Evolutionary conservation across 2,329 filamentous ascomycete species (phyloP), one percentile per base, ranked within the genome.

Genomic region (Colletotrichum siamense): DNA sequence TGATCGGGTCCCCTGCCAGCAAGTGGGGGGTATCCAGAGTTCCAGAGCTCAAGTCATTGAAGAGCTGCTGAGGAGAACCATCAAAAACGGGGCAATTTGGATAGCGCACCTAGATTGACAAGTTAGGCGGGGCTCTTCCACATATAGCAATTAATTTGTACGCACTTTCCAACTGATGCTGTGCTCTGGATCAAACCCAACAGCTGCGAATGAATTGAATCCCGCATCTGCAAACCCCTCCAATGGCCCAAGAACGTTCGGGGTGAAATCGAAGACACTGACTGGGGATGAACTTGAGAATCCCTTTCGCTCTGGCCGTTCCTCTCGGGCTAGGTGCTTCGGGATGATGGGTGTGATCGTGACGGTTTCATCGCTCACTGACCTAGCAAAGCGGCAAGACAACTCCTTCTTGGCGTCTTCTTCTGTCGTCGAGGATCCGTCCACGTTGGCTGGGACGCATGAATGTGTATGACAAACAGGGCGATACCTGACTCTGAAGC

Each of bases 51-150:
- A 44, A 44, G 39, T 44, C 39, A 6, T 44, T 2, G 3, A 44
- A 44, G 39, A 44, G 39, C 39, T 44, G 39, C 8, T 44, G 39
- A 44, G 39, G 0, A 44, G 39, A 44, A 4, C 39, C 39, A n/a
- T 44, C 39, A 2, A 44, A 44, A 1, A 44, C 18, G 5, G 18
- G 8, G 39, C 18, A 44, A 4, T 44, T n/a, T 44, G 16, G 39
- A 44, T 44, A 44, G 8, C 39, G 39, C 39, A 44, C 3, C 39
- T 44, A 44, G 18, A 44, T 1, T 6, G 39, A 10, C 16, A 44
- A 44, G 39, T 44, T 3, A 44, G 39, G 0, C 9, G 8, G 39
- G 5, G 1, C 0, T 44, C 3, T 44, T 4, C 39, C 9, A n/a
- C 39, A 44, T 3, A 44, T 18, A 6, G 39, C 1, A 39, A 18